Evolutionary conservation across 2,329 filamentous ascomycete genomes (phyloP).

Genomic region (Curvularia spicifera): DNA sequence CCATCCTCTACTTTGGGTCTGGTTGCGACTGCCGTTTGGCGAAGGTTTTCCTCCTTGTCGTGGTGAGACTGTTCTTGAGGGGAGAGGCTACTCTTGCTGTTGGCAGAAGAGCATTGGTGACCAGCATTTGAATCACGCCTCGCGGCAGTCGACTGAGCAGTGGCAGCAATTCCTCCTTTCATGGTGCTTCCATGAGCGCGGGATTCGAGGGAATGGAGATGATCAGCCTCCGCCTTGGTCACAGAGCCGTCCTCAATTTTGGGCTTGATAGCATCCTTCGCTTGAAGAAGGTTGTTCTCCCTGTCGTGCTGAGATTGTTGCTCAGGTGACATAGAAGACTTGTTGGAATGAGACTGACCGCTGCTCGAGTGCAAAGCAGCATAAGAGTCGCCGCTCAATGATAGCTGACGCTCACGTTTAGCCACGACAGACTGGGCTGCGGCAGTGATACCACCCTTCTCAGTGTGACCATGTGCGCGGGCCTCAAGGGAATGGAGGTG

Average conservation of each 20-base stretch:
- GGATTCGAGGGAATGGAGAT: slow-evolving; percentile 40
- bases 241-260: slow-evolving; percentile 47
- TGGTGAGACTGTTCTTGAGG: slow-evolving; percentile 37
- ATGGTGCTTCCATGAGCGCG: slow-evolving; percentile 25
- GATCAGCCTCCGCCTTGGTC: slow-evolving; percentile 42
- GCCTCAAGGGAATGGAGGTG: slow-evolving; percentile 52
- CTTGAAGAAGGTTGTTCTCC: slow-evolving; percentile 41
- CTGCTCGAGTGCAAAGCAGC: slow-evolving; percentile 3
- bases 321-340: slow-evolving; percentile 22
- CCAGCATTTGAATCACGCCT: slow-evolving; percentile 5
- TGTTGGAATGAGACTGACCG: slow-evolving; percentile 19
- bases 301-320: slow-evolving; percentile 42
- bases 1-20: slow-evolving; percentile 42
- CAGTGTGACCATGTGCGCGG: slow-evolving; percentile 44
- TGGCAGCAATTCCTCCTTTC: slow-evolving; percentile 39
- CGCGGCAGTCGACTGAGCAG: slow-evolving; percentile 27
- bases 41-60: slow-evolving; percentile 35
- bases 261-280: slow-evolving; percentile 33
- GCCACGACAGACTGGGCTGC: slow-evolving; percentile 51
- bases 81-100: slow-evolving; percentile 17
- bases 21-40: slow-evolving; percentile 33
- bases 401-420: slow-evolving; percentile 32
- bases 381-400: slow-evolving; percentile 20
- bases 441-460: slow-evolving; percentile 47
- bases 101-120: slow-evolving; percentile 13